Evolutionary conservation across 2,329 filamentous ascomycete species (phyloP), one percentile per base, ranked within the genome.

Genomic region (Alternaria tenuissima): DNA sequence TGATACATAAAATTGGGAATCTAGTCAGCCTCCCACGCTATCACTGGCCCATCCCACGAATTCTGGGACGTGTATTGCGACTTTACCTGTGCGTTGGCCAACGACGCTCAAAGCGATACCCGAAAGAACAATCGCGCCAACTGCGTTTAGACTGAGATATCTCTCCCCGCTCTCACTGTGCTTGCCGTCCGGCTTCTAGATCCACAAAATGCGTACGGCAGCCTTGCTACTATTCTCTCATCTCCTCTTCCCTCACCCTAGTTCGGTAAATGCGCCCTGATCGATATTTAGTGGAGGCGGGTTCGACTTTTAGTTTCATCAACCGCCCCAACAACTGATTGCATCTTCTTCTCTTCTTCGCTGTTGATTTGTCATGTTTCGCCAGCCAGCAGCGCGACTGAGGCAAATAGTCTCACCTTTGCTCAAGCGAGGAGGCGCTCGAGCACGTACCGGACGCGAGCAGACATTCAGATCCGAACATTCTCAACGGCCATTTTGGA

Each of bases 401-500:
- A 71, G 69, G 62, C 74, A 70, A 53, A 62, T 71, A 59, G 68
- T 68, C 61, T 69, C 70, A 52, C 71, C 74, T 44, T 51, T 68
- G 43, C 57, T 77, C 61, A 75, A 63, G 69, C 70, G 73, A 65
- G 60, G 68, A 55, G 64, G 64, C 44, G 57, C 64, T 41, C 70
- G 74, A 56, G 58, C 68, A 48, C 72, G 69, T 57, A 70, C 65
- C 55, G 66, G 69, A 68, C 59, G 68, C 57, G 72, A 72, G 42
- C 66, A 68, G 16, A 54, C 60, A n/a, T 61, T 66, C 58, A 72
- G 61, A 53, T 46, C 68, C 22, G 63, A 55, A 24, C 32, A 43
- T 34, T 49, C 63, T 16, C 72, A 68, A 38, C 73, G 66, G 38
- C 67, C 75, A 1, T 83, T 83, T 60, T 83, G 81, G 84, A 83